Conservation (phyloP, 148 eudicot species). For the Euryodendron excelsum region DNA sequence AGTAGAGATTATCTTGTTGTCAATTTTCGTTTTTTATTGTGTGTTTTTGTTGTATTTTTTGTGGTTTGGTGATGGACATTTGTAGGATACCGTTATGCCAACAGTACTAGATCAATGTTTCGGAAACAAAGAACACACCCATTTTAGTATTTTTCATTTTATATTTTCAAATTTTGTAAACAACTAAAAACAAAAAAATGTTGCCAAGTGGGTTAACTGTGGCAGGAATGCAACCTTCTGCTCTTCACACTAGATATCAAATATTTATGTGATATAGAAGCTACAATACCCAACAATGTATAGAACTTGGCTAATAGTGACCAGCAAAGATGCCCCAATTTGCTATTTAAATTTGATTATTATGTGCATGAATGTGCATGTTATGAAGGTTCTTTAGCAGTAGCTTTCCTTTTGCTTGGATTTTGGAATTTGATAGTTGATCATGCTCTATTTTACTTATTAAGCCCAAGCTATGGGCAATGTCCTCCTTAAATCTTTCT, state of each 20-base stretch:
- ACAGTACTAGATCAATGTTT: too few species aligned
- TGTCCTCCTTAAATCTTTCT: not conserved
- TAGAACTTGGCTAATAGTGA: not conserved
- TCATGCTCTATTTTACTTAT: not conserved
- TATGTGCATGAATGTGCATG: not conserved
- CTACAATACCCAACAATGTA: not conserved
- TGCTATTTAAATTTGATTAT: not conserved
- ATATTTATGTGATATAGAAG: not conserved
- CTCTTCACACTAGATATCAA: not conserved
- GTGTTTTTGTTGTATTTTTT: too few species aligned
- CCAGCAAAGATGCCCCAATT: not conserved
- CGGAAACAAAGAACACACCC: too few species aligned
- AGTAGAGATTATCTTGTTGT: too few species aligned
- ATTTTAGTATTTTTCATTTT: too few species aligned
- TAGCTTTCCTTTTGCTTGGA: conserved; percentile 4
- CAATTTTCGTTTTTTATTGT: too few species aligned
- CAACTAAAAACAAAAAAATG: too few species aligned
- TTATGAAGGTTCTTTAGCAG: not conserved
- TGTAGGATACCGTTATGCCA: too few species aligned
- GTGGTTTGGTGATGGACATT: too few species aligned
- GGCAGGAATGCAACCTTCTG: not conserved
- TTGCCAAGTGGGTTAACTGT: not conserved
- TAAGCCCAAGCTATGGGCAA: not conserved
- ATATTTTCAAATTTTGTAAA: too few species aligned
- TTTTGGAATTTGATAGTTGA: not conserved